These are phyloP conservation scores for Torulaspora delbrueckii DNA, from an alignment of 805 yeast species.

Conservation along the genomic window DNA sequence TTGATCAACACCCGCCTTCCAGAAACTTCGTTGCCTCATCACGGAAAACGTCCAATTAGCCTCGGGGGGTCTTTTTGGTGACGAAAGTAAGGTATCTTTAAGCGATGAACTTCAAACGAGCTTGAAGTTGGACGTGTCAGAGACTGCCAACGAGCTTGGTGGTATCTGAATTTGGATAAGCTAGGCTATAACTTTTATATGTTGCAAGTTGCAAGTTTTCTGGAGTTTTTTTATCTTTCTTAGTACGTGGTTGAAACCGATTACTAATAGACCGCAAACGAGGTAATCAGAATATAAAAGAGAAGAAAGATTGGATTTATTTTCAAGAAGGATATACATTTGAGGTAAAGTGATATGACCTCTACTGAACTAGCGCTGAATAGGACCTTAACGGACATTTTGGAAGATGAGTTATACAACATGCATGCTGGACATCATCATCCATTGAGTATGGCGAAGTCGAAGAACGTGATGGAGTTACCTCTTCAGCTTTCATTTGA, in stretches of 20 bases:
- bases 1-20: not conserved
- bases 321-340: not conserved
- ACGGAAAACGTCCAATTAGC: not conserved
- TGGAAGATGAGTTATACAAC: conserved; percentile 34
- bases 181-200: not conserved
- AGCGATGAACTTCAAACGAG: not conserved
- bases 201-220: not conserved
- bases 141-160: not conserved
- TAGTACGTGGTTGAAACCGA: not conserved
- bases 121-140: not conserved
- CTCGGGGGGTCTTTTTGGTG: conserved; percentile 2
- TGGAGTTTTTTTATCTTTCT: not conserved
- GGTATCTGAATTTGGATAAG: not conserved
- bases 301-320: not conserved
- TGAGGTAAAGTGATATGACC: conserved; percentile 8
- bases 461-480: conserved; percentile 11
- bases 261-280: not conserved
- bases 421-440: conserved; percentile 9
- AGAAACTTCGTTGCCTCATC: conserved; percentile 3
- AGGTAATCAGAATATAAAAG: conserved; percentile 8
- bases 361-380: conserved; percentile 18
- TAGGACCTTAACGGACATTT: conserved; percentile 33
- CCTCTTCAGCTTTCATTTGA: conserved; percentile 12
- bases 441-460: not conserved
- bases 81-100: conserved; percentile 1